Base-by-base conservation (phyloP, 2,329 filamentous ascomycete species). In the Aspergillus tanneri region DNA sequence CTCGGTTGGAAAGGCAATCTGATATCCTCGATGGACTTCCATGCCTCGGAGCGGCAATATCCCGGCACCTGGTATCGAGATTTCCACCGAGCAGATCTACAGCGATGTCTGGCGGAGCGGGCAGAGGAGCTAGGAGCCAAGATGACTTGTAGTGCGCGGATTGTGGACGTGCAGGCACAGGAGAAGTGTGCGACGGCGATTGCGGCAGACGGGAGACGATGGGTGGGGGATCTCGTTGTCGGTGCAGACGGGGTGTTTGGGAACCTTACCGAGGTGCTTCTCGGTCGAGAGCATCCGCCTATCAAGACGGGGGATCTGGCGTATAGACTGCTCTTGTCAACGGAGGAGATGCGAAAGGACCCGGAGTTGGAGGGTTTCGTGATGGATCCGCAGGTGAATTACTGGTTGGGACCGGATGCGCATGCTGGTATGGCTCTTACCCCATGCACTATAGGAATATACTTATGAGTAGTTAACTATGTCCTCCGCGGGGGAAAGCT, bases 291-390 rank as follows among this genome's bases (percentile, higher is more conserved):
- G 0, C 71, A 76, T 53, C 73, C 75, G 0, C 76, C 79, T 1
- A 61, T 72, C 11, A 69, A 74, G 40, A 82, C 80, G 0, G 80
- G 80, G 1, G 79, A 83, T 58, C 61, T 82, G 23, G 79, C 79
- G 2, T 83, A 81, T 60, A 74, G 80, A 4, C 70, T 82, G 38
- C 64, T 79, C 5, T 62, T 82, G 10, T 69, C 71, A 3, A 72
- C 73, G 2, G 66, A 74, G 22, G 71, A 78, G 37, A 75, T 81
- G 63, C 66, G 66, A 3, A 71, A 77, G 37, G 63, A 76, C 49
- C 71, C 72, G 1, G 75, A 77, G 30, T 61, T 82, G 11, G 63
- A 58, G 3, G 57, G 66, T 1, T 72, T 78, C 18, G 70, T 79
- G 0, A 60, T 68, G 4, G 66, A 74, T 11, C 77, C 78, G 2